Evolutionary conservation across 176 grass and related monocot genomes (phyloP), one percentile per base, ranked within the genome.

Genomic region (Aegilops speltoides): DNA sequence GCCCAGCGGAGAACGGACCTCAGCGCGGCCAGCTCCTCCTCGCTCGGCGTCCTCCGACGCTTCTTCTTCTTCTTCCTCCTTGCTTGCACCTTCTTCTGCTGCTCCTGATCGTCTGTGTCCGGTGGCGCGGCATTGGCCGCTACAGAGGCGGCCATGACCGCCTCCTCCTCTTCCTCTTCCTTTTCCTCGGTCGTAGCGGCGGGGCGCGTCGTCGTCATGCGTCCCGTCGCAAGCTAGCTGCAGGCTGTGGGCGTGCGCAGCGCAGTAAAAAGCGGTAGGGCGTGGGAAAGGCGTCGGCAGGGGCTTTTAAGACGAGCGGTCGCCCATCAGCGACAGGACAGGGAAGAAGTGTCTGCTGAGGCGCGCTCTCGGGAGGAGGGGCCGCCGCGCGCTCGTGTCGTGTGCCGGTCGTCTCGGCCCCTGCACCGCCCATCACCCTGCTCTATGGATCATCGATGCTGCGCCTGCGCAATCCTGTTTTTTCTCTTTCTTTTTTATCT

Each of bases 1-100:
- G 77, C 94, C 94, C 94, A 97, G 3, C 45, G 36, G 56, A 88
- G 92, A 45, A 97, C 88, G 86, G 73, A 92, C n/a, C 64, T 63
- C 52, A 74, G 68, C 59, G 94, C 94, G 41, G 87, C 82, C 26
- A 92, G 56, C 46, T 94, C 94, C 66, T 94, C 86, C n/a, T 89
- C 79, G 19, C 80, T 90, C 69, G 87, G 78, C 54, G 20, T 40
- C 89, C 78, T 91, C 82, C 43, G 73, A 31, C 79, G 83, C 78
- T 69, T 84, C 86, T 72, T 89, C 80, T 41, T 89, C 80, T 33
- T 87, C 87, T 28, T 88, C 65, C 33, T 78, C 79, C 79, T 81
- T 33, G 71, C 50, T 65, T 20, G 79, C 61, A 0, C 68, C 19
- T 43, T 70, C 62, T 76, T 74, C 66, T 34, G 46, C 68, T 37